Percentiles rank a stretch among this genome's conserved stretches.
These are phyloP conservation scores for Coniella vitis DNA, from an alignment of 2,329 filamentous ascomycete species.

Conservation along the genomic window DNA sequence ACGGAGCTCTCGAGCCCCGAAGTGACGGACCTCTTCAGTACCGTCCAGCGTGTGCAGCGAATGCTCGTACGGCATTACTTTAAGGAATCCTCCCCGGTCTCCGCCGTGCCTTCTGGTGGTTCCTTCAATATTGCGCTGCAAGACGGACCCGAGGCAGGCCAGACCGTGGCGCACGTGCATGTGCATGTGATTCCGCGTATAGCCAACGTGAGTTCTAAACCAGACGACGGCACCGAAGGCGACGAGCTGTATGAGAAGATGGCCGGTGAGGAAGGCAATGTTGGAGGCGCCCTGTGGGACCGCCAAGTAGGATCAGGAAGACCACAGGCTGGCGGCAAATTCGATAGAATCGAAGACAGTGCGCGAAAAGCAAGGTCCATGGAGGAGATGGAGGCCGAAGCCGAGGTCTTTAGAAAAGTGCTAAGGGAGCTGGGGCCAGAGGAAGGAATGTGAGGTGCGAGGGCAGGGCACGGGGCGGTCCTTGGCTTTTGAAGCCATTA, in stretches of 20 bases:
- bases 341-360: slow-evolving; percentile 66
- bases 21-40: slow-evolving; percentile 75
- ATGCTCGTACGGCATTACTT: slow-evolving; percentile 62
- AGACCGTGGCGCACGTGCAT: slow-evolving; percentile 91
- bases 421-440: slow-evolving; percentile 35
- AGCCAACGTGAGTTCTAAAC: slow-evolving; percentile 43
- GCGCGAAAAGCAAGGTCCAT: slow-evolving; percentile 58
- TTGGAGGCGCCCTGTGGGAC: slow-evolving; percentile 65
- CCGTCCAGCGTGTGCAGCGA: slow-evolving; percentile 73
- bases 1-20: slow-evolving; percentile 66
- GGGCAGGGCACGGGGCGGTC: too few relatives aligned
- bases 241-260: slow-evolving; percentile 79
- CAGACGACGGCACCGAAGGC: slow-evolving; percentile 28
- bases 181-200: slow-evolving; percentile 80
- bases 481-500: too few relatives aligned
- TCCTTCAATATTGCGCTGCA: slow-evolving; percentile 94
- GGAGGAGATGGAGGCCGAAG: slow-evolving; percentile 77
- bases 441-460: background rate
- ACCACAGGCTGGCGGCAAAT: slow-evolving; percentile 47
- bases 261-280: slow-evolving; percentile 77
- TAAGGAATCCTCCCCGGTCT: slow-evolving; percentile 5
- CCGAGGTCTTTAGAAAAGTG: slow-evolving; percentile 53
- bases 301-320: slow-evolving; percentile 22
- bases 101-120: slow-evolving; percentile 28
- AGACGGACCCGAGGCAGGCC: slow-evolving; percentile 81